Conservation (phyloP, 805 yeast species). For the Suhomyces tanzawaensis region DNA sequence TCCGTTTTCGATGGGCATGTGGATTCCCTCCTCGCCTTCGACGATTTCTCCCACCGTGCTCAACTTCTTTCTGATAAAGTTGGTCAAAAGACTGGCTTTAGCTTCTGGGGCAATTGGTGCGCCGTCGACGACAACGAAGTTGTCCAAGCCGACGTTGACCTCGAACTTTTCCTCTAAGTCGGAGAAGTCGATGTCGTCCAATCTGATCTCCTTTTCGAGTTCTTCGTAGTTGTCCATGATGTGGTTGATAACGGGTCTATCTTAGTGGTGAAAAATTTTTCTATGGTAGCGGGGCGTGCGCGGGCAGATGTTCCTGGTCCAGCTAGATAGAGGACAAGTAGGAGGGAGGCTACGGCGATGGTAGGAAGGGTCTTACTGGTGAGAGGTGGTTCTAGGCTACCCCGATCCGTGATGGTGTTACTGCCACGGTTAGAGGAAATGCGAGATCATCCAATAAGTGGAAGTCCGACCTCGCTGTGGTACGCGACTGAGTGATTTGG, state of each 20-base stretch:
- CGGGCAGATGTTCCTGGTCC: slow-evolving; percentile 1
- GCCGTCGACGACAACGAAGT: slow-evolving; percentile 86
- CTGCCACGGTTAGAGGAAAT: no score
- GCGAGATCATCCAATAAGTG: no score
- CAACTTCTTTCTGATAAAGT: slow-evolving; percentile 81
- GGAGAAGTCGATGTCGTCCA: slow-evolving; percentile 67
- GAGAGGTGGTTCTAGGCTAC: no score
- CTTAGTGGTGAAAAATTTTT: slow-evolving; percentile 6
- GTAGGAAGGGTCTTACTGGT: no score
- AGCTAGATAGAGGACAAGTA: no score
- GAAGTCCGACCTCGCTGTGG: no score
- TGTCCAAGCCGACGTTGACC: slow-evolving; percentile 63
- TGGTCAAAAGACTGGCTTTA: slow-evolving; percentile 77
- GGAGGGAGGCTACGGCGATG: neutral
- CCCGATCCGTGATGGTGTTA: no score
- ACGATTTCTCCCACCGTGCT: slow-evolving; percentile 71
- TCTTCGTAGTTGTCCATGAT: slow-evolving; percentile 17
- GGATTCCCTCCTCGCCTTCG: slow-evolving; percentile 59
- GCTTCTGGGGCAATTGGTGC: slow-evolving; percentile 93
- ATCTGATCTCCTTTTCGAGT: slow-evolving; percentile 38
- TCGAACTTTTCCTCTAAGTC: slow-evolving; percentile 79
- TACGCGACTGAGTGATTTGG: no score
- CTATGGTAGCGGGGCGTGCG: neutral
- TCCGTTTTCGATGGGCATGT: slow-evolving; percentile 78
- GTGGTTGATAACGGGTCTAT: neutral